A percentile compares a stretch with the other conserved stretches of the same genome.
Conservation (phyloP, 164 flowering plant species). For the Piper longum region DNA sequence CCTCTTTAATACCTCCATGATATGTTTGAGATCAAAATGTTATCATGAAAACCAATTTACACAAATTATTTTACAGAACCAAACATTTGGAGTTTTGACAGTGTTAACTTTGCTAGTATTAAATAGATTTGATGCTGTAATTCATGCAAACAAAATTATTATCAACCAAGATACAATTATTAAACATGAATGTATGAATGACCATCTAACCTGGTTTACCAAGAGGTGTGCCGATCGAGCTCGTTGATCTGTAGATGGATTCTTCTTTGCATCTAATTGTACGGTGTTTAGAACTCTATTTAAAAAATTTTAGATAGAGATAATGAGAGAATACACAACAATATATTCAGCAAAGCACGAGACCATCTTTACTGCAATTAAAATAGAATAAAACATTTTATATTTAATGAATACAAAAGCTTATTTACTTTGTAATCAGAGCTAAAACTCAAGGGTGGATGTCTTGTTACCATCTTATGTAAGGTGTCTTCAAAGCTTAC, state of each 20-base stretch:
- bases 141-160: not conserved
- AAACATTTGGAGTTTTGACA: not conserved
- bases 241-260: constrained; percentile 47
- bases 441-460: no score
- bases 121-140: not conserved
- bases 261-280: constrained; percentile 63
- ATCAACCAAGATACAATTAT: not conserved
- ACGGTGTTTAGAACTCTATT: constrained; percentile 86
- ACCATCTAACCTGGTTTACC: constrained; percentile 48
- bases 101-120: not conserved
- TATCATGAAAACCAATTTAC: no score
- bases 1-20: no score
- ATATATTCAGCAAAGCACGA: not conserved
- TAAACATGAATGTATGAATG: not conserved
- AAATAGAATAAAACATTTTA: no score
- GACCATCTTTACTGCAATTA: no score
- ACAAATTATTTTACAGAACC: no score
- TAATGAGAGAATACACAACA: not conserved
- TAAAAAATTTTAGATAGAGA: constrained; percentile 1
- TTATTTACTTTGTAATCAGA: no score
- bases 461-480: no score
- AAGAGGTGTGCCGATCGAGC: constrained; percentile 50
- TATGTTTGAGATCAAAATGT: no score
- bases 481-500: no score
- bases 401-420: no score